Conservation (phyloP, 495 filamentous ascomycete species). For the Pseudotulostoma volvatum region DNA sequence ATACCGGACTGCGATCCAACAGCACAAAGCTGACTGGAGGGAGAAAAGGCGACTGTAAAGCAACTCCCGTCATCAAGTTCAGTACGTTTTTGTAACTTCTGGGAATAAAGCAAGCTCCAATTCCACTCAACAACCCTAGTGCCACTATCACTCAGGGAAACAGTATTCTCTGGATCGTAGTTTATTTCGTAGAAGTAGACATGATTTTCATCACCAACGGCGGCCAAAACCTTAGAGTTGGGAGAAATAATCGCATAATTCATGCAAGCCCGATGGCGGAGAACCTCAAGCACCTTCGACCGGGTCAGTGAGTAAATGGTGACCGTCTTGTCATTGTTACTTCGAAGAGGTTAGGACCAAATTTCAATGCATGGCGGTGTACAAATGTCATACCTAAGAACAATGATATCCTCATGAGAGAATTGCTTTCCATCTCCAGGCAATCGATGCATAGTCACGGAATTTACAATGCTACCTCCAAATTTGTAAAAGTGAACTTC, state of each 20-base stretch:
- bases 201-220: constrained; percentile 69
- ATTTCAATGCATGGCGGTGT: background rate
- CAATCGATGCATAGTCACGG: constrained; percentile 49
- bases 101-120: constrained; percentile 17
- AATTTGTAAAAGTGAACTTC: constrained; percentile 37
- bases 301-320: constrained; percentile 57
- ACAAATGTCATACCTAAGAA: constrained; percentile 40
- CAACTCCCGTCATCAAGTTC: constrained; percentile 31
- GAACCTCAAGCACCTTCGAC: constrained; percentile 41
- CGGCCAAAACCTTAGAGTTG: constrained; percentile 61
- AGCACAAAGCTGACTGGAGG: constrained; percentile 48
- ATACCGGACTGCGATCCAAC: constrained; percentile 58
- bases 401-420: constrained; percentile 42
- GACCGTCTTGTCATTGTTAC: constrained; percentile 83
- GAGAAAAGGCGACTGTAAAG: constrained; percentile 58
- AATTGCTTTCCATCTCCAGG: constrained; percentile 28
- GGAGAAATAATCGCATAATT: constrained; percentile 90
- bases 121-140: constrained; percentile 26
- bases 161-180: constrained; percentile 21
- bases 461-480: constrained; percentile 50
- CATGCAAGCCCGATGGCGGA: constrained; percentile 63
- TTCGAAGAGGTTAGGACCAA: constrained; percentile 15
- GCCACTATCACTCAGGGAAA: constrained; percentile 25
- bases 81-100: constrained; percentile 24
- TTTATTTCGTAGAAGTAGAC: constrained; percentile 59